A percentile compares a stretch with the other conserved stretches of the same genome.
Evolutionary conservation across 2,329 filamentous ascomycete genomes (phyloP).

Genomic region (Mycosphaerella arachidis): DNA sequence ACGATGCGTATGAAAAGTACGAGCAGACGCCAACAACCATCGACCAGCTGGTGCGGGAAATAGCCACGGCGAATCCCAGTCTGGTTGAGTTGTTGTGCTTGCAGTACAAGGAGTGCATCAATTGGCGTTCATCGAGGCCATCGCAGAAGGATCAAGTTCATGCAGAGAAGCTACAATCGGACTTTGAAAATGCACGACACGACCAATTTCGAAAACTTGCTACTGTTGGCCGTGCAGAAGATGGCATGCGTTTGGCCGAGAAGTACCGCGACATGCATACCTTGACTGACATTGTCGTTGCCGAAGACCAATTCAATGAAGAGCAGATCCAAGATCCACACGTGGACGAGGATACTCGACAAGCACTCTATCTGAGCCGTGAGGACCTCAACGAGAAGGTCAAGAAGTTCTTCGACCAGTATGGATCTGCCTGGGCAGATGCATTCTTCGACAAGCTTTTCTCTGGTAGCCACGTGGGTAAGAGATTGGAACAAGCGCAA

Average conservation of each 20-base stretch:
- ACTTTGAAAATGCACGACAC: constrained; percentile 40
- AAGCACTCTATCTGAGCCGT: constrained; percentile 31
- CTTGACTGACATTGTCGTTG: constrained; percentile 51
- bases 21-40: constrained; percentile 23
- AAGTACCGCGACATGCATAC: constrained; percentile 60
- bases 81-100: constrained; percentile 57
- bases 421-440: constrained; percentile 63
- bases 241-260: constrained; percentile 59
- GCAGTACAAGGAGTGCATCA: constrained; percentile 55
- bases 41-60: constrained; percentile 40
- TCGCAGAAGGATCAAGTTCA: constrained; percentile 46
- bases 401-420: constrained; percentile 56
- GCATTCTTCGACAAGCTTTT: constrained; percentile 79
- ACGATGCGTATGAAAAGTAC: constrained; percentile 36
- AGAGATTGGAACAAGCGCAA: constrained; percentile 61
- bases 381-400: constrained; percentile 43
- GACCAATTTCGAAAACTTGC: constrained; percentile 41
- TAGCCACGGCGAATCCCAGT: constrained; percentile 49
- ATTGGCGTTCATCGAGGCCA: constrained; percentile 53
- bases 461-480: constrained; percentile 53
- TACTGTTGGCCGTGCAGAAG: constrained; percentile 50
- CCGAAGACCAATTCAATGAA: constrained; percentile 39
- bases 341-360: constrained; percentile 4
- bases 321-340: constrained; percentile 26
- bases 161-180: constrained; percentile 44